These are phyloP conservation scores for Pelargonium cotyledonis DNA, from an alignment of 441 rosid genomes.

Conservation along the genomic window DNA sequence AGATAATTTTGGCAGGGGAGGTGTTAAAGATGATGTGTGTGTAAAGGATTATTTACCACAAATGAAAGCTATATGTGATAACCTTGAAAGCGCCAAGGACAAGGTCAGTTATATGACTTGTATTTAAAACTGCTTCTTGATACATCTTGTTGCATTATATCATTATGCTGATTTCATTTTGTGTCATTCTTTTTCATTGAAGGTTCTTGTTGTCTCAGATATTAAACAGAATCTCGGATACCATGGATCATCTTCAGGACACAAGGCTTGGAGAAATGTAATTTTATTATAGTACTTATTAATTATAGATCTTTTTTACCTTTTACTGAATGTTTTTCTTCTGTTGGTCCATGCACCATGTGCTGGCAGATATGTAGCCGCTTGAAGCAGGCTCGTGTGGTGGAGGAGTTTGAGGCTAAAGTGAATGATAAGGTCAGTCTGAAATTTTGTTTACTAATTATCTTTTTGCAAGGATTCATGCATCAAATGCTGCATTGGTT, in stretches of 20 bases:
- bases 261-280: slow-evolving; percentile 75
- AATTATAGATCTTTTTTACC: slow-evolving; percentile 8
- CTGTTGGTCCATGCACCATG: slow-evolving; percentile 18
- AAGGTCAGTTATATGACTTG: slow-evolving; percentile 40
- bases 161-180: slow-evolving; percentile 22
- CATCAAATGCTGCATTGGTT: not conserved
- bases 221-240: slow-evolving; percentile 61
- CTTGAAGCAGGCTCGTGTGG: slow-evolving; percentile 51
- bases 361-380: slow-evolving; percentile 48
- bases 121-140: not conserved
- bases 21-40: slow-evolving; percentile 50
- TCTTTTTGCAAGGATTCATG: not conserved
- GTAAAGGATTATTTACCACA: slow-evolving; percentile 77
- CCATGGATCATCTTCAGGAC: slow-evolving; percentile 40
- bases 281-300: slow-evolving; percentile 16
- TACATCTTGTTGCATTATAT: not conserved
- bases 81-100: slow-evolving; percentile 69
- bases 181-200: slow-evolving; percentile 22
- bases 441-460: not conserved
- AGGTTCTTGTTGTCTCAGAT: slow-evolving; percentile 77
- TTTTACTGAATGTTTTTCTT: slow-evolving; percentile 13
- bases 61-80: slow-evolving; percentile 76
- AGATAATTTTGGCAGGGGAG: slow-evolving; percentile 34
- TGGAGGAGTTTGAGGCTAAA: slow-evolving; percentile 52
- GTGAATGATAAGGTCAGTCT: slow-evolving; percentile 57